These are phyloP conservation scores for Ustilago lituana DNA, from an alignment of 1,284 basidiomycete species.

Conservation along the genomic window DNA sequence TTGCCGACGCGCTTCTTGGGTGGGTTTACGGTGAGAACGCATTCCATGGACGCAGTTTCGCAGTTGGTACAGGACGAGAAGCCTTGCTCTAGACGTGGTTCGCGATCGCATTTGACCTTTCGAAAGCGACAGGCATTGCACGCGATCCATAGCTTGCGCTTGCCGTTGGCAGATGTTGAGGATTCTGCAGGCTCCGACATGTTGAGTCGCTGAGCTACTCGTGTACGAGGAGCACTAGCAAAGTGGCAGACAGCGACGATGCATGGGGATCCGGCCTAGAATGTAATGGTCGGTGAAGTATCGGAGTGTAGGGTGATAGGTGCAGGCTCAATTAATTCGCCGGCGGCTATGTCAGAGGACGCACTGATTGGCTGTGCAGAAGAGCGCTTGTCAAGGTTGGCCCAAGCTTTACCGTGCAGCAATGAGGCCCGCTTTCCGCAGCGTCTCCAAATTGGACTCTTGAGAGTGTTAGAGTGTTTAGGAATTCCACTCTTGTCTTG, in stretches of 20 bases:
- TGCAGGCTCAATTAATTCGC: too few relatives aligned
- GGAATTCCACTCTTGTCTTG: too few relatives aligned
- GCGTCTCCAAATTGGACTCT: too few relatives aligned
- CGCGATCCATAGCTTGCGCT: constrained; percentile 37
- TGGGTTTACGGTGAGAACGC: constrained; percentile 30
- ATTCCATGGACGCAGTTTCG: constrained; percentile 22
- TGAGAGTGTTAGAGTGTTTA: too few relatives aligned
- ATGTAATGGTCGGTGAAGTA: too few relatives aligned
- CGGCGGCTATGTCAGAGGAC: too few relatives aligned
- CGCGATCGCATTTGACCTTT: constrained; percentile 43
- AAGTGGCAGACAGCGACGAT: not conserved
- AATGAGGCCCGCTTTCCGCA: too few relatives aligned
- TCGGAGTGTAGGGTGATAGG: too few relatives aligned
- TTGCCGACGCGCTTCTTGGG: constrained; percentile 45
- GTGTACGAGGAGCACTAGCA: not conserved
- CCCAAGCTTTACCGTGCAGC: too few relatives aligned
- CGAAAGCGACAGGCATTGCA: constrained; percentile 44
- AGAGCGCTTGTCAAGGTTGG: too few relatives aligned
- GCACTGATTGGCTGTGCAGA: too few relatives aligned
- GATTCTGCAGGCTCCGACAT: constrained; percentile 9
- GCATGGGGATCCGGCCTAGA: too few relatives aligned
- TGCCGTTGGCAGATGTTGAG: constrained; percentile 9
- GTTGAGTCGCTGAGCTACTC: not conserved
- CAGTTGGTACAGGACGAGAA: constrained; percentile 25
- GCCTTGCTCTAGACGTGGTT: constrained; percentile 28